Evolutionary conservation across 805 yeast genomes (phyloP).

Genomic region (Saccharomycopsis schoenii): DNA sequence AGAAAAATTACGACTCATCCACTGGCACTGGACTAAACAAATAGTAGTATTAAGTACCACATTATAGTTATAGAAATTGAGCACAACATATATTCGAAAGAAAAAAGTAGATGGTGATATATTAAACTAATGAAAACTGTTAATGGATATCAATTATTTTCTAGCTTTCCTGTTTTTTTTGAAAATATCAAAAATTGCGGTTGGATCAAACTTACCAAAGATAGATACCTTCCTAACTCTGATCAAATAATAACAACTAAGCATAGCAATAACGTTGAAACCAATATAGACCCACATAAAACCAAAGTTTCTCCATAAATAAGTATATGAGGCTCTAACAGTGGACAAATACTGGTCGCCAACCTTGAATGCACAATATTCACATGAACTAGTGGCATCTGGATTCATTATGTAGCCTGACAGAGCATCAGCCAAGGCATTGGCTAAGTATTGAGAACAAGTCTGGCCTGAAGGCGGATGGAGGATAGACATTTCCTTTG

Average conservation of each 20-base stretch:
- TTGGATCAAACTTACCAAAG: not conserved
- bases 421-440: conserved; percentile 10
- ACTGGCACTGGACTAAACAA: no score
- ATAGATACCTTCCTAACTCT: conserved; percentile 17
- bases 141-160: not conserved
- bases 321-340: conserved; percentile 34
- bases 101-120: not conserved
- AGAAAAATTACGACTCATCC: no score
- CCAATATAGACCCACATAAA: conserved; percentile 46
- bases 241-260: conserved; percentile 27
- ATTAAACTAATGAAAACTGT: not conserved
- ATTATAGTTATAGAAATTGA: not conserved
- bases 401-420: conserved; percentile 55
- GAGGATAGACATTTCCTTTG: conserved; percentile 39
- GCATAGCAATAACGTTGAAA: conserved; percentile 40
- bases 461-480: conserved; percentile 52
- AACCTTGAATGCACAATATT: conserved; percentile 35
- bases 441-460: conserved; percentile 45
- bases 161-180: not conserved
- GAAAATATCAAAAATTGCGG: not conserved
- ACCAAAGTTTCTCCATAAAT: conserved; percentile 62
- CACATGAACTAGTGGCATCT: conserved; percentile 37
- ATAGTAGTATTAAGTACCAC: no score
- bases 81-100: not conserved
- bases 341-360: conserved; percentile 40